Evolutionary conservation across 2,329 filamentous ascomycete species (phyloP), one percentile per base, ranked within the genome.

Genomic region (Zelopaecilomyces penicillatus): DNA sequence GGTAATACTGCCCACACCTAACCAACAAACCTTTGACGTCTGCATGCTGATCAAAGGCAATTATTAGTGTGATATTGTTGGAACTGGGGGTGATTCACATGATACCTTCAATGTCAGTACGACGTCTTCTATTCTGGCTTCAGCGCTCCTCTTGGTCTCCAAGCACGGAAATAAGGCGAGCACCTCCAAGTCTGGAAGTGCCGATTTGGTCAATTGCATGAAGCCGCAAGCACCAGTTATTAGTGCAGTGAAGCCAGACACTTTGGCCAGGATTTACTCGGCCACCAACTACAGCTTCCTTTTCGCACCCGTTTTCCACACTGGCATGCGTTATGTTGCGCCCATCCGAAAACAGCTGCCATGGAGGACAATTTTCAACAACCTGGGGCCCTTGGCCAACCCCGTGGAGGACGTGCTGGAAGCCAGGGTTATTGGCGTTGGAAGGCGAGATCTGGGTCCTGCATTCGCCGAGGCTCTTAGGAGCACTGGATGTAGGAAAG

Each of bases 91-190:
- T 59, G 93, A 98, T 69, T 84, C 85, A 19, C 90, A 97, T 74
- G 88, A 95, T 65, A 98, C 93, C 31, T 98, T 95, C 80, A 98
- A 98, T 65, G 91, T 98, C 62, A 93, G 85, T 55, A 98, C 93
- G 4, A 95, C 93, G 5, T 81, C 93, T 3, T 95, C 89, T 12
- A 96, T 98, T 59, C 73, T 98, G 40, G 88, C 87, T 39, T 94
- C 89, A 5, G 82, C 89, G 4, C 72, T 94, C 29, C 77, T 98
- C 32, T 75, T 94, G 57, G 76, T 95, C 46, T 87, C 86, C 53
- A 98, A 98, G 70, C 93, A 98, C 68, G 93, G 93, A 52, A 98
- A 98, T 72, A 83, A 85, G 54, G 90, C 93, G 36, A 93, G 89
- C 44, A 97, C 93, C 3, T 96, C 90, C 44, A 90, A 93, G 60